A percentile compares a stretch with the other conserved stretches of the same genome.
phyloP scores from a whole-genome alignment of 2,329 filamentous ascomycete genomes.

The Phyllosticta citribraziliensis region DNA sequence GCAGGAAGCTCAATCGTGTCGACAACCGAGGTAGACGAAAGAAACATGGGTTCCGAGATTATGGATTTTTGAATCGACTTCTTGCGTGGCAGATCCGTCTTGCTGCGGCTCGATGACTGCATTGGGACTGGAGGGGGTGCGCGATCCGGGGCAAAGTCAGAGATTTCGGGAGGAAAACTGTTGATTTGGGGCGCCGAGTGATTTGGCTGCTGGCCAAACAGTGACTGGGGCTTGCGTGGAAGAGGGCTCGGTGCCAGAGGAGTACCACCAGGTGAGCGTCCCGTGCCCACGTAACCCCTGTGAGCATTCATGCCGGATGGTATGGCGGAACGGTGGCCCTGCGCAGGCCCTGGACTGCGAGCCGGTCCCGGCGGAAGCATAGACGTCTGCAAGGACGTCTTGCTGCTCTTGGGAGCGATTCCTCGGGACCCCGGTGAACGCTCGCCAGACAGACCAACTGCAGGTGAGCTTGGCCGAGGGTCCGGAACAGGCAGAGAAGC shows the following conservation, averaged over 20 bases:
- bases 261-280: constrained; percentile 28
- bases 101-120: constrained; percentile 21
- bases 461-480: background rate
- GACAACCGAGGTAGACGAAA: constrained; percentile 47
- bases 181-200: background rate
- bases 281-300: constrained; percentile 13
- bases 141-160: constrained; percentile 11
- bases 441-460: background rate
- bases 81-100: constrained; percentile 34
- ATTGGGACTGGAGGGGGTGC: constrained; percentile 20
- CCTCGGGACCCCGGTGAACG: constrained; percentile 6
- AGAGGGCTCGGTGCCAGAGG: constrained; percentile 28
- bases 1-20: constrained; percentile 48
- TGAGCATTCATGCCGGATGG: background rate
- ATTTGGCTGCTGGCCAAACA: background rate
- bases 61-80: constrained; percentile 49
- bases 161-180: constrained; percentile 30
- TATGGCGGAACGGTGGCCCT: background rate
- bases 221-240: background rate
- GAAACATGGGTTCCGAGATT: constrained; percentile 51
- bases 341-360: background rate
- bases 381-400: constrained; percentile 11
- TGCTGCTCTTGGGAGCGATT: constrained; percentile 5
- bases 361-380: constrained; percentile 2
- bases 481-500: background rate